phyloP scores from a whole-genome alignment of 164 flowering plant species.

The Magnolia officinalis region DNA sequence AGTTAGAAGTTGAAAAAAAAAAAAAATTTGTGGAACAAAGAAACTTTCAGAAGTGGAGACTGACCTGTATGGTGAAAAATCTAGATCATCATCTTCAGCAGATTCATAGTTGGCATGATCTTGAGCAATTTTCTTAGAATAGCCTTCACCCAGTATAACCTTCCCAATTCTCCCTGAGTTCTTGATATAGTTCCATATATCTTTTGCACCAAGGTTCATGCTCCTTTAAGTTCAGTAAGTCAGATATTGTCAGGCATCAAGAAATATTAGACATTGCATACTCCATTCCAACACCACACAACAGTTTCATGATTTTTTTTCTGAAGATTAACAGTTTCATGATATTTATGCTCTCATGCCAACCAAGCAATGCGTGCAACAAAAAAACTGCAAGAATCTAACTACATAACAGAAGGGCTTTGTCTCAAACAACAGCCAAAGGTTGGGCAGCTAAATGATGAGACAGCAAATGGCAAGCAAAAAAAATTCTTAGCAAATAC shows the following conservation, averaged over 20 bases:
- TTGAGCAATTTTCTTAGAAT: conserved; percentile 81
- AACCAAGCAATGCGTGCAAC: background rate
- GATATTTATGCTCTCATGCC: background rate
- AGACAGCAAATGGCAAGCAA: too few relatives aligned
- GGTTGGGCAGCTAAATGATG: too few relatives aligned
- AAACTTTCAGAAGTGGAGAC: background rate
- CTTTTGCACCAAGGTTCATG: conserved; percentile 91
- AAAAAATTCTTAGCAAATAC: too few relatives aligned
- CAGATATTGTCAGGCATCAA: conserved; percentile 5
- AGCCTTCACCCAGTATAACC: conserved; percentile 97
- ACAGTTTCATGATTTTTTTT: background rate
- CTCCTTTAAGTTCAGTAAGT: conserved; percentile 44
- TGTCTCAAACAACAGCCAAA: too few relatives aligned
- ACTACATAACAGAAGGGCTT: background rate
- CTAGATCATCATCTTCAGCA: conserved; percentile 91
- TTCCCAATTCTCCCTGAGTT: conserved; percentile 97
- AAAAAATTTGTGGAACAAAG: background rate
- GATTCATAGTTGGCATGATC: conserved; percentile 98
- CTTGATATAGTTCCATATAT: conserved; percentile 91
- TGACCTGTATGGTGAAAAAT: conserved; percentile 94
- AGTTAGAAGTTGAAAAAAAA: too few relatives aligned
- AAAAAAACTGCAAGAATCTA: background rate
- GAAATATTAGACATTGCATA: background rate
- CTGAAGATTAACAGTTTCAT: background rate
- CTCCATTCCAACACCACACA: background rate